Evolutionary conservation across 352 stramenopile genomes (phyloP), one percentile per base, ranked within the genome.

Genomic region (Phytophthora brassicae): DNA sequence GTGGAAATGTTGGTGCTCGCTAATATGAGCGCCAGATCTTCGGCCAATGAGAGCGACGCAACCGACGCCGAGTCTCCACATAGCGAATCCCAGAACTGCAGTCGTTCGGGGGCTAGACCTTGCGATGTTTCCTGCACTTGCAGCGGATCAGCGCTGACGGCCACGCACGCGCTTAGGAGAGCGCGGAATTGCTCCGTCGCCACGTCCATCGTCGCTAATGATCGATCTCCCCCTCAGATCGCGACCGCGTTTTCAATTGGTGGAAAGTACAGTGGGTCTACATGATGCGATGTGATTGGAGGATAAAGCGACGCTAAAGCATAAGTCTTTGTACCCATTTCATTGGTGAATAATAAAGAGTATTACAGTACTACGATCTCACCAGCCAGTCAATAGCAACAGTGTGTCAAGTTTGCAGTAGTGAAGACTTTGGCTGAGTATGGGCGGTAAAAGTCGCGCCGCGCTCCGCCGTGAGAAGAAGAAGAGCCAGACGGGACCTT

Each of bases 1-100:
- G 59, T 56, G 2, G 67, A 57, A 39, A 82, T 57, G 31, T 75
- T 72, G 23, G 73, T 68, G 26, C 75, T 92, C 1, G 85, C 80
- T n/a, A 92, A 36, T 29, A 87, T 59, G 23, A 94, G 61, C 23
- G 79, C 85, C 19, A 90, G 53, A 49, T 90, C 77, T 26, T 74
- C 47, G 6, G 76, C 56, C 45, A 84, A 63, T 46, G 52, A 20
- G 24, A 64, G 50, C 3, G 53, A 28, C 16, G 68, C 60, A 9
- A 3, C 19, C 11, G 69, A 54, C 49, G 51, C 51, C 8, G 63
- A 60, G n/a, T 79, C 71, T 17, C 56, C 55, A 39, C 66, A 56
- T 9, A 81, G 26, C 23, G 36, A 47, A 33, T 85, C 71, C 84
- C 84, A 93, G 68, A 77, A 89, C 31, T 68, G 59, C 39, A 65